Conservation (phyloP, 805 yeast genomes). For the Metschnikowia proteae region DNA sequence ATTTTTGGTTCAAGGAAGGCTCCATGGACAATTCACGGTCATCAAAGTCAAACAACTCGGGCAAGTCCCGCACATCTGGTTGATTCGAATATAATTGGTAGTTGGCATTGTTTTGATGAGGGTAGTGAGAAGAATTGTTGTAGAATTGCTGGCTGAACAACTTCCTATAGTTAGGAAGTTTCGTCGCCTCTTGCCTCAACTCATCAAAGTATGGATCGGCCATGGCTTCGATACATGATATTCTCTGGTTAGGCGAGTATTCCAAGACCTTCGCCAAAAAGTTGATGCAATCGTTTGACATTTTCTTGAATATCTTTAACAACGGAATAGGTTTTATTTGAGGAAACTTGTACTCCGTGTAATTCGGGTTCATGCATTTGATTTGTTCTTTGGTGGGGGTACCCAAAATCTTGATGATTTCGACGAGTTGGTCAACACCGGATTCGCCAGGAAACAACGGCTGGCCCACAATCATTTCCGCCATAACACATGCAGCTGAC, state of each 20-base stretch:
- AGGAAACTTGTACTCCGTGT: slow-evolving; percentile 96
- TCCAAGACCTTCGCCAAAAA: slow-evolving; percentile 56
- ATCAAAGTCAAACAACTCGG: slow-evolving; percentile 50
- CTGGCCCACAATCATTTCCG: slow-evolving; percentile 90
- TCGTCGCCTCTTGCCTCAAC: slow-evolving; percentile 37
- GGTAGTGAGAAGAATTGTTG: slow-evolving; percentile 22
- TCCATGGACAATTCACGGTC: slow-evolving; percentile 48
- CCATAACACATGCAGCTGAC: slow-evolving; percentile 99
- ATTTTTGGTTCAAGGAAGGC: slow-evolving; percentile 34
- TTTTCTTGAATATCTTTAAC: slow-evolving; percentile 58
- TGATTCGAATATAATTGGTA: slow-evolving; percentile 37
- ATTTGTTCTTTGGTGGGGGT: slow-evolving; percentile 93
- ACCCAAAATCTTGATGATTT: slow-evolving; percentile 91
- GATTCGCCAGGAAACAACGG: slow-evolving; percentile 98
- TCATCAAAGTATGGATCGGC: slow-evolving; percentile 54
- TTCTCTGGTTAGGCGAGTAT: slow-evolving; percentile 65
- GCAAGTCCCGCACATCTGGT: slow-evolving; percentile 42
- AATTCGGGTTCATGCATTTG: slow-evolving; percentile 91
- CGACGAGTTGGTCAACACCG: slow-evolving; percentile 96
- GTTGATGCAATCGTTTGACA: slow-evolving; percentile 50
- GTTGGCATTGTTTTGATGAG: slow-evolving; percentile 38
- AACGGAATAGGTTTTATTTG: slow-evolving; percentile 76
- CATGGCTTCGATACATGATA: slow-evolving; percentile 54
- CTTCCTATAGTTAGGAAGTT: slow-evolving; percentile 43
- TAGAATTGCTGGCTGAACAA: slow-evolving; percentile 37